Base-by-base conservation (phyloP, 805 yeast genomes). In the Scheffersomyces stipitis region DNA sequence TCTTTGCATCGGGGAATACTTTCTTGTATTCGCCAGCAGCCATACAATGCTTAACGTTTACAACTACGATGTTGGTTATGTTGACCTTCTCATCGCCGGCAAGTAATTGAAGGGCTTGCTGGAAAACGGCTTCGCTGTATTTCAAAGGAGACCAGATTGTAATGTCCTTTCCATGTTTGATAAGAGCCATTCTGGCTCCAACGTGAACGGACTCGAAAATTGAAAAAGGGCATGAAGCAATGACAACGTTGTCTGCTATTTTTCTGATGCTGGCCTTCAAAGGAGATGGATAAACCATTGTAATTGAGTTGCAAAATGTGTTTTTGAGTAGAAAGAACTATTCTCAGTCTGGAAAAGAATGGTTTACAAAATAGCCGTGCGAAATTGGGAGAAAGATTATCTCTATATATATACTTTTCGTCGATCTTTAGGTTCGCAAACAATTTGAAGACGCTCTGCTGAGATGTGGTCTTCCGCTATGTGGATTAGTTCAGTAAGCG, bases 181-280 rank as follows among this genome's bases (percentile, higher is more conserved):
- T 53, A 8, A 65, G 41, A 2, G 69, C 62, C 73, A 67, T 67
- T 17, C 73, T 51, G 3, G 62, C 68, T 6, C 73, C 73, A 33
- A 66, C 56, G 40, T 63, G 56, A 34, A 64, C 31, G 26, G 45
- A 45, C 27, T 46, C 49, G 18, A 48, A 38, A 28, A 69, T 48
- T n/a, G 52, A 50, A 45, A 67, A 67, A 2, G 66, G 57, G 12
- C 56, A 44, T 4, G 65, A 54, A 0, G 64, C 49, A 13, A 60
- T 46, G 13, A 64, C 62, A 18, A 62, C 44, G 41, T 66, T 54
- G 15, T 60, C 58, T 3, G 63, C 39, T 10, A 67, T 36, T 27
- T 54, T 52, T 18, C 64, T 50, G 10, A 55, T 44, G 1, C 54
- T 49, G 2, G 59, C 57, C 18, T 57, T 56, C 15, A 66, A 41